phyloP scores from a whole-genome alignment of 805 yeast genomes.

The Monosporozyma solicola region DNA sequence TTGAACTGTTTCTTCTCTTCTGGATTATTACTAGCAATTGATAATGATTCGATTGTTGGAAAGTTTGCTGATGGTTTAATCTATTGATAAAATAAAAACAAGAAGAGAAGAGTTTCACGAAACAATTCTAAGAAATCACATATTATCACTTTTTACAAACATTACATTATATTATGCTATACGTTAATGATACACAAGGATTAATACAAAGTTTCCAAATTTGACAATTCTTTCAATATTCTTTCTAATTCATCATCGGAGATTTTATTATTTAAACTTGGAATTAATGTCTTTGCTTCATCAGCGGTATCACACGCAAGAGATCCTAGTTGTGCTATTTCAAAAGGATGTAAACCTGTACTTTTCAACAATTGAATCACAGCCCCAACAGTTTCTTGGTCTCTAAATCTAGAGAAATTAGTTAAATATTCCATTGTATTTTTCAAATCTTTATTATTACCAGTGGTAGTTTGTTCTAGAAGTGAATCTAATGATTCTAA shows the following conservation, averaged over 20 bases:
- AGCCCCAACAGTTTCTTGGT: constrained; percentile 85
- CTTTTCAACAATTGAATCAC: constrained; percentile 77
- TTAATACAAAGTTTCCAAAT: constrained; percentile 41
- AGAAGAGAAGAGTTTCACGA: too few relatives aligned
- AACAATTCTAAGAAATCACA: background rate
- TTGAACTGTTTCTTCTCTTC: too few relatives aligned
- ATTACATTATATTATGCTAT: background rate
- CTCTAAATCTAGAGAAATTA: constrained; percentile 82
- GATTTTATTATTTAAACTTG: constrained; percentile 74
- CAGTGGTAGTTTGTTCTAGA: constrained; percentile 39
- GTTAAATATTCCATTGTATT: constrained; percentile 84
- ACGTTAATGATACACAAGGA: background rate
- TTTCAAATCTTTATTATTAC: constrained; percentile 79
- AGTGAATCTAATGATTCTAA: constrained; percentile 26
- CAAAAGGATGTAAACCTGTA: constrained; percentile 85
- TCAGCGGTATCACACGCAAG: constrained; percentile 93
- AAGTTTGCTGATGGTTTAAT: too few relatives aligned
- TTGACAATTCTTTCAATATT: constrained; percentile 77
- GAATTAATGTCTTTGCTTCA: constrained; percentile 90
- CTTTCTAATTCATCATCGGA: constrained; percentile 82
- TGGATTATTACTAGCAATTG: too few relatives aligned
- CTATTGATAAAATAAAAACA: too few relatives aligned
- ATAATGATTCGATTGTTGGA: too few relatives aligned
- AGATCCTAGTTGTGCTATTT: constrained; percentile 81
- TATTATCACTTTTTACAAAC: background rate